Percentiles rank a stretch among this genome's conserved stretches.
Conservation (phyloP, 2,329 filamentous ascomycete genomes). For the Ceratocystis huliohia region DNA sequence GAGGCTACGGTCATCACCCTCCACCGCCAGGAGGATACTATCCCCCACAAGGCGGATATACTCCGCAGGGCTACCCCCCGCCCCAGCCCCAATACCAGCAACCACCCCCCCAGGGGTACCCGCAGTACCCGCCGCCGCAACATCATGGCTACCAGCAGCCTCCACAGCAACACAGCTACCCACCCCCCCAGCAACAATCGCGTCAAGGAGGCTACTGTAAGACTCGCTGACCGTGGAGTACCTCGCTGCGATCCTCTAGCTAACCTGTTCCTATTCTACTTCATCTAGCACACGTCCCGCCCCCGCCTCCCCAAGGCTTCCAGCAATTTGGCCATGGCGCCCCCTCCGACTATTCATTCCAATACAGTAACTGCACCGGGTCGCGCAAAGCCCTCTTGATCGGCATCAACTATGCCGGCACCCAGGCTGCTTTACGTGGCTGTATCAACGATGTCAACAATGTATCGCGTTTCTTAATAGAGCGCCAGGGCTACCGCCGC, state of each 20-base stretch:
- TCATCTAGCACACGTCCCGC: conserved; percentile 34
- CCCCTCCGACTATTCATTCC: conserved; percentile 67
- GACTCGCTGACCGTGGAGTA: not conserved
- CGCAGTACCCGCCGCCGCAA: conserved; percentile 10
- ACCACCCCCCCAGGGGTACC: conserved; percentile 1
- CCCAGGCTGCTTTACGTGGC: conserved; percentile 43
- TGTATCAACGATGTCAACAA: conserved; percentile 51
- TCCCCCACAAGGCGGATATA: conserved; percentile 21
- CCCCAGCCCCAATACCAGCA: conserved; percentile 12
- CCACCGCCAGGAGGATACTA: conserved; percentile 22
- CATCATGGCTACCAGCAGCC: conserved; percentile 19
- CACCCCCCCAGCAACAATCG: conserved; percentile 3
- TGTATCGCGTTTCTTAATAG: conserved; percentile 43
- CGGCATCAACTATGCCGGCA: conserved; percentile 50
- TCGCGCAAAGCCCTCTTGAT: conserved; percentile 51
- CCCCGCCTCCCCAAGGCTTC: conserved; percentile 51
- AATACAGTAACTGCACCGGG: conserved; percentile 85
- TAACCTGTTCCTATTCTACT: conserved; percentile 31
- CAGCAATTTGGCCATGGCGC: conserved; percentile 71
- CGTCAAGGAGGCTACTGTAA: conserved; percentile 6
- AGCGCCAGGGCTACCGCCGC: conserved; percentile 41
- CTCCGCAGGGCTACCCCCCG: conserved; percentile 17
- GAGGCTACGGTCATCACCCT: conserved; percentile 22
- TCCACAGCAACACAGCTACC: not conserved
- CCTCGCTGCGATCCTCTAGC: not conserved